Evolutionary conservation across 495 filamentous ascomycete species (phyloP).

Genomic region (Physcia stellaris): DNA sequence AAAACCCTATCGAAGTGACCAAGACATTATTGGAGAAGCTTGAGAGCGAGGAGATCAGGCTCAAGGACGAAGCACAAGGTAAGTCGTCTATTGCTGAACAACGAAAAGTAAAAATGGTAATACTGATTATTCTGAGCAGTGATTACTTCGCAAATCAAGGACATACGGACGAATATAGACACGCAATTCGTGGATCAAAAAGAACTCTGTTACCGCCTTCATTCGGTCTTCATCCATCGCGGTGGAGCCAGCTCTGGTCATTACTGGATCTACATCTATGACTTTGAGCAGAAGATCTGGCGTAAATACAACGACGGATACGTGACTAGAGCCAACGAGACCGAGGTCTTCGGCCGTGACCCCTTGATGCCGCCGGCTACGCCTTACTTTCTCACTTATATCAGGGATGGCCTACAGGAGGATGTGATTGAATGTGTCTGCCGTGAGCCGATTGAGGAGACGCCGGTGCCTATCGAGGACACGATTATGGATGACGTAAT

Average conservation of each 20-base stretch:
- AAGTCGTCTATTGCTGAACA: too few species aligned
- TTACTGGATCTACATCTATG: conserved; percentile 95
- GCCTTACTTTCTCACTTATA: conserved; percentile 82
- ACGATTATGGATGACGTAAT: conserved; percentile 2
- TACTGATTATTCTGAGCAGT: too few species aligned
- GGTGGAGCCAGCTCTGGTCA: conserved; percentile 63
- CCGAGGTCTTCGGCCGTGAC: conserved; percentile 52
- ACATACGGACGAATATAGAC: conserved; percentile 37
- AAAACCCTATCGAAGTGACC: too few species aligned
- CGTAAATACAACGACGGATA: conserved; percentile 85
- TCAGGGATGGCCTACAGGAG: conserved; percentile 47
- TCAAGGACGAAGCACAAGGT: too few species aligned
- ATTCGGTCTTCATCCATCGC: conserved; percentile 84
- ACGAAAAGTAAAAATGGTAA: too few species aligned
- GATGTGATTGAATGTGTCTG: conserved; percentile 47
- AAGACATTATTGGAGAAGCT: too few species aligned
- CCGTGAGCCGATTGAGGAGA: conserved; percentile 25
- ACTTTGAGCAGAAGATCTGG: conserved; percentile 71
- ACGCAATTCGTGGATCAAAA: conserved; percentile 46
- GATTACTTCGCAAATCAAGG: conserved; percentile 33
- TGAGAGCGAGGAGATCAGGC: too few species aligned
- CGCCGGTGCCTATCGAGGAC: background rate
- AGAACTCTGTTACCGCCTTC: conserved; percentile 62
- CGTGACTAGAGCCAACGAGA: conserved; percentile 54
- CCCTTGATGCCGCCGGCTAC: conserved; percentile 46